These are phyloP conservation scores for Hyaloperonospora brassicae DNA, from an alignment of 352 stramenopile species.

Conservation along the genomic window DNA sequence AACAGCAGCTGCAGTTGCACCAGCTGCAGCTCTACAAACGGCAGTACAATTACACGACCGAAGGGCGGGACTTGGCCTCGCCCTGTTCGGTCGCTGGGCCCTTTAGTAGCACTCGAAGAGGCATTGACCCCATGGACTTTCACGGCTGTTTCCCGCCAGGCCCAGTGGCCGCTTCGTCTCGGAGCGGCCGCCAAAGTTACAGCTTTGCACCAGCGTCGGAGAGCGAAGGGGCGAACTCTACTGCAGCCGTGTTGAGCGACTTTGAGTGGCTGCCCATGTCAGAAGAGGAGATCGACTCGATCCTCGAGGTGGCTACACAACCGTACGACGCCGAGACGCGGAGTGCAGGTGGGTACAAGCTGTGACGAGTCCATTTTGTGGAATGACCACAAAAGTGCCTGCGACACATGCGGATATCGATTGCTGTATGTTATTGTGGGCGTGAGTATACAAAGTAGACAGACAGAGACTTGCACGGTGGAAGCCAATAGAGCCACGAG, in stretches of 20 bases:
- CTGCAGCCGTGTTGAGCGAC: constrained; percentile 19
- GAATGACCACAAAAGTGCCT: no score
- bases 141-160: constrained; percentile 20
- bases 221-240: constrained; percentile 16
- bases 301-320: constrained; percentile 30
- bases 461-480: no score
- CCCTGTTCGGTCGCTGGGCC: constrained; percentile 19
- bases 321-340: no score
- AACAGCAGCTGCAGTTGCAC: neutral
- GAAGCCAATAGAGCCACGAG: no score
- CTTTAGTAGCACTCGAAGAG: constrained; percentile 4
- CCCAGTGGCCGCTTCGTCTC: constrained; percentile 7
- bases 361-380: no score
- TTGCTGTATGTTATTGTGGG: no score
- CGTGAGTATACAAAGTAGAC: no score
- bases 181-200: constrained; percentile 10
- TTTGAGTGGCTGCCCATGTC: constrained; percentile 34
- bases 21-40: neutral
- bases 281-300: constrained; percentile 37
- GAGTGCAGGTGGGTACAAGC: no score
- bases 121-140: constrained; percentile 27
- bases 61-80: constrained; percentile 8
- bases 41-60: neutral
- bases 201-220: constrained; percentile 3
- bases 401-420: no score